Percentiles rank a stretch among this genome's conserved stretches.
phyloP scores from a whole-genome alignment of 2,329 filamentous ascomycete genomes.

The Rhexocercosporidium sp. region DNA sequence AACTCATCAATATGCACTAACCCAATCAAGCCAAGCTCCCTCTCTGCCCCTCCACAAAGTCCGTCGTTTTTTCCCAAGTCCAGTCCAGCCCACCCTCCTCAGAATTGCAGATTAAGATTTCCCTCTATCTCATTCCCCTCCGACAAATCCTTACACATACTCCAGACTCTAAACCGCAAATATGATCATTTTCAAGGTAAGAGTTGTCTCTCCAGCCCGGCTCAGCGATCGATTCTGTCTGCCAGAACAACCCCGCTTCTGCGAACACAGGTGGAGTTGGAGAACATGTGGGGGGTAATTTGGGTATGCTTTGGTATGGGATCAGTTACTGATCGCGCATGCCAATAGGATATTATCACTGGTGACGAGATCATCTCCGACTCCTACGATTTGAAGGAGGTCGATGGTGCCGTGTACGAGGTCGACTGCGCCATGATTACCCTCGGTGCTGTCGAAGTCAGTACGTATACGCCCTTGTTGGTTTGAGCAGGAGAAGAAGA shows the following conservation, averaged over 20 bases:
- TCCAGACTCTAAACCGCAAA: slow-evolving; percentile 49
- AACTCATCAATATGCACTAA: neutral
- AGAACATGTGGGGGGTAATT: slow-evolving; percentile 8
- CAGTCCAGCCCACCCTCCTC: slow-evolving; percentile 27
- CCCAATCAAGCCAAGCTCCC: slow-evolving; percentile 9
- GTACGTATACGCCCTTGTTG: slow-evolving; percentile 49
- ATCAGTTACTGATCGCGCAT: slow-evolving; percentile 9
- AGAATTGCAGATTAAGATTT: slow-evolving; percentile 17
- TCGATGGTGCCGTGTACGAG: slow-evolving; percentile 85
- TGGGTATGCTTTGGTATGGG: neutral
- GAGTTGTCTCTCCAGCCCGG: slow-evolving; percentile 30
- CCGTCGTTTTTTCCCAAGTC: slow-evolving; percentile 29
- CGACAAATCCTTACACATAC: neutral
- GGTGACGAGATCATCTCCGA: slow-evolving; percentile 97
- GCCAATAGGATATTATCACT: slow-evolving; percentile 80
- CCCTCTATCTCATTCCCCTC: slow-evolving; percentile 1
- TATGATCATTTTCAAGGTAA: slow-evolving; percentile 78
- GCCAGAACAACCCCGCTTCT: slow-evolving; percentile 12
- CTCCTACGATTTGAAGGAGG: slow-evolving; percentile 82
- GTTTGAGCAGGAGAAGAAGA: neutral
- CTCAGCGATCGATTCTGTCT: neutral
- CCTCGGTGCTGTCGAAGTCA: slow-evolving; percentile 73
- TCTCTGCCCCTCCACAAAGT: slow-evolving; percentile 30
- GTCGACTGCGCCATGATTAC: slow-evolving; percentile 91
- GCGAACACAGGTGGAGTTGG: slow-evolving; percentile 8